Evolutionary conservation across 2,329 filamentous ascomycete genomes (phyloP), one percentile per base, ranked within the genome.

Genomic region (Aspergillus japonicus): DNA sequence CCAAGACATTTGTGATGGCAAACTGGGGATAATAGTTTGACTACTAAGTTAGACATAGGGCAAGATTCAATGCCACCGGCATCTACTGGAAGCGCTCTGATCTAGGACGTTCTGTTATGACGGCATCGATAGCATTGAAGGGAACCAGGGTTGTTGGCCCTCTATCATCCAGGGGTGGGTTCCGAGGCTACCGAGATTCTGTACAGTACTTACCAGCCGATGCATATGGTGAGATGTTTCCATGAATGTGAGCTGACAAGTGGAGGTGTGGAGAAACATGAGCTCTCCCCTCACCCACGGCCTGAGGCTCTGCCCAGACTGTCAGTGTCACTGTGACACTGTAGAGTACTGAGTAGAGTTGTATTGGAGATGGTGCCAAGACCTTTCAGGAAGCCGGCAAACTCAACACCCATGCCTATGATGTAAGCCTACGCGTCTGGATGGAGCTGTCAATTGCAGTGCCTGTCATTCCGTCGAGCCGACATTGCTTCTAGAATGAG

Each of bases 191-290:
- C 39, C 39, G 16, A n/a, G 16, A 42, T 16, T n/a, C 16, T n/a
- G 6, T 42, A 42, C 39, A 6, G 26, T 19, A 8, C 4, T 42
- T 16, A 16, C 12, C 14, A 35, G 10, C 33, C 33, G 14, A 14
- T 35, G 14, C 33, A 35, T 19, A 16, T 42, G 14, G 2, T n/a
- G 14, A 12, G 16, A 42, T n/a, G 16, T 7, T 35, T 35, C 33
- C 47, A 54, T 56, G 39, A 19, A 47, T 59, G 59, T 62, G 50
- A 61, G 48, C 31, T 53, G 57, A 24, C 47, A 57, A 63, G 64
- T 65, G 62, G 64, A 64, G 64, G 58, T 50, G 64, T 66, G 64
- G 64, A 60, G 64, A 62, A 58, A 55, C 56, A 47, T 52, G 50
- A 33, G 31, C 53, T 61, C 47, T 47, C 33, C 12, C 33, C 12